Conservation (phyloP, 2,329 filamentous ascomycete genomes). For the Fusarium redolens region DNA sequence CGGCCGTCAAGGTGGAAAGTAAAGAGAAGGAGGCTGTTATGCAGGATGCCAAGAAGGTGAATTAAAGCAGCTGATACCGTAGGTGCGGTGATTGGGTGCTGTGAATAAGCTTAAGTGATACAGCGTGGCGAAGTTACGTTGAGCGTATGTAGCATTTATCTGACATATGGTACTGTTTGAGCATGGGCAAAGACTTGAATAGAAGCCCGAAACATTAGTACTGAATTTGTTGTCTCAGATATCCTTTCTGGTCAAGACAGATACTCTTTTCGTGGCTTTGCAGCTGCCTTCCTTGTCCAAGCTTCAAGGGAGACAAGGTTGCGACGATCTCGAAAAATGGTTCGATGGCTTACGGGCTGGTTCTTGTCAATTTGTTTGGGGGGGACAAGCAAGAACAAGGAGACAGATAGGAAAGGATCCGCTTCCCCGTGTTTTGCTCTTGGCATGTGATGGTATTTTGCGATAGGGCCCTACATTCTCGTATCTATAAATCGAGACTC, state of each 20-base stretch:
- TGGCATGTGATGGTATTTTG: conserved; percentile 21
- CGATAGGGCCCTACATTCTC: not conserved
- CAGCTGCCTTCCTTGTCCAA: conserved; percentile 30
- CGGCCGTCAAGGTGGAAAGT: conserved; percentile 14
- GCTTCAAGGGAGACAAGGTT: conserved; percentile 10
- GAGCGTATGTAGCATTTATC: conserved; percentile 17
- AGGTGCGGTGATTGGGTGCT: not conserved
- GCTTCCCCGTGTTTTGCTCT: conserved; percentile 30
- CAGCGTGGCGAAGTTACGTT: conserved; percentile 11
- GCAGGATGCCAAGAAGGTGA: conserved; percentile 15
- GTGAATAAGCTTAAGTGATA: conserved; percentile 14
- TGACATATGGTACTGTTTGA: not conserved
- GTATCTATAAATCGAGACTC: not conserved
- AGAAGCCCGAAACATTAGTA: not conserved
- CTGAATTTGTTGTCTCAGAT: not conserved
- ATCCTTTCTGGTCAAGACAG: not conserved
- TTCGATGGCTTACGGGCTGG: conserved; percentile 26
- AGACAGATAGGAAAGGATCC: conserved; percentile 17
- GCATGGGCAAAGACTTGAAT: conserved; percentile 5
- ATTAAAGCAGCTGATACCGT: conserved; percentile 13
- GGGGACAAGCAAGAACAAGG: conserved; percentile 4
- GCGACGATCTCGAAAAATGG: conserved; percentile 7
- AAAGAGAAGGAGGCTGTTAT: conserved; percentile 25
- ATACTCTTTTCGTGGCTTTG: conserved; percentile 14
- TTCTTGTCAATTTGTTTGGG: conserved; percentile 1